Base-by-base conservation (phyloP, 805 yeast genomes). In the Saccharomycopsis fibuligera region DNA sequence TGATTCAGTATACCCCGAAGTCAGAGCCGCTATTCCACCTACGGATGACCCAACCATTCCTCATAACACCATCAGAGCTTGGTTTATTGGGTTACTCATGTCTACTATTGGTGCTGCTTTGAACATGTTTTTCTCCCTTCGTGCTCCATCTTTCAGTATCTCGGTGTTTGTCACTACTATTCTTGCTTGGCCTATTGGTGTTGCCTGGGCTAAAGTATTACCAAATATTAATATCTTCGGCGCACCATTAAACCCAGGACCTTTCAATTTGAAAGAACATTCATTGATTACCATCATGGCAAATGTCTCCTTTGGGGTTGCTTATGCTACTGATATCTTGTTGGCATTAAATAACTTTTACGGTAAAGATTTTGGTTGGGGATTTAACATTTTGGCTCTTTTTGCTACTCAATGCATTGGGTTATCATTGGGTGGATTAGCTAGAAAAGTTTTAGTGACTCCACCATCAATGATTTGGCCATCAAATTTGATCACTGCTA, bases 381-480 rank as follows among this genome's bases (percentile, higher is more conserved):
- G 86, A 16, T 79, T 75, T 51, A 73, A 73, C 53, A 62, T 82
- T 27, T 60, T 79, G 45, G 67, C 78, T 39, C 68, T 72, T 40
- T 58, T 77, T 44, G 70, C 83, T 12, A 72, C 83, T 35, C 87
- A 83, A 60, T 68, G 77, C 54, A 68, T 83, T 45, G 89, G 90
- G 6, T 78, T 79, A 54, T 81, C 84, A 24, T 62, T 79, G 45
- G 86, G 86, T 39, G 90, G 90, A 25, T 46, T 83, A 49, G 68
- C 75, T 36, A 69, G 83, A 54, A 72, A 75, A 54, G 68, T 80
- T 31, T 68, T 83, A 53, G 81, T 77, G 47, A 74, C 75, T 50
- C 83, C 88, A 4, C 73, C 81, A 4, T 67, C 78, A n/a, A 76
- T 81, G 63, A 71, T 82, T 45, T 85, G 90, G 90, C 91, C 91